Evolutionary conservation across 192 early-diverging fungal genomes (phyloP).

Genomic region (Entomortierella chlamydospora): DNA sequence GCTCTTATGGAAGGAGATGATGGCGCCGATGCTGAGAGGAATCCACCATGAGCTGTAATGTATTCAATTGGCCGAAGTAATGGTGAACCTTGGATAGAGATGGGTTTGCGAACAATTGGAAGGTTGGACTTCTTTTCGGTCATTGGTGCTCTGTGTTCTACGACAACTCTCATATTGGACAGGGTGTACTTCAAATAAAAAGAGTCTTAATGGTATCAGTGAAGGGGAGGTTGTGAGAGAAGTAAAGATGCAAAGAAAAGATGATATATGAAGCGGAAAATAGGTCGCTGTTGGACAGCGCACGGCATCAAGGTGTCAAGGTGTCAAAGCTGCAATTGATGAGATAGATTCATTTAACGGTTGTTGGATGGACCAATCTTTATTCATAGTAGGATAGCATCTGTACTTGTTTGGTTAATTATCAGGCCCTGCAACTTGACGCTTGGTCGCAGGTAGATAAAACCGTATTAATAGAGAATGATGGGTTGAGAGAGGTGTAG

Average conservation of each 20-base stretch:
- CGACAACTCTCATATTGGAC: background rate
- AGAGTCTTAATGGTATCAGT: too few relatives aligned
- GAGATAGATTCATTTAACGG: conserved; percentile 18
- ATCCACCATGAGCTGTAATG: background rate
- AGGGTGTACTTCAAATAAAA: too few relatives aligned
- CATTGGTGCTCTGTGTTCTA: background rate
- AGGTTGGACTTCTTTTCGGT: conserved; percentile 25
- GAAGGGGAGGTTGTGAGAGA: too few relatives aligned
- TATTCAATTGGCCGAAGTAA: background rate
- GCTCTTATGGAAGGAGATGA: background rate
- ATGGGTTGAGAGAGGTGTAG: too few relatives aligned
- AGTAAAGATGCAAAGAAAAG: too few relatives aligned
- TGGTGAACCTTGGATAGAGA: conserved; percentile 14
- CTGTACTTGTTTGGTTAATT: background rate
- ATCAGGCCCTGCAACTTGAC: background rate
- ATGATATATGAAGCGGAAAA: too few relatives aligned
- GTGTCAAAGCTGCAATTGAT: background rate
- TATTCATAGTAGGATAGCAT: conserved; percentile 2
- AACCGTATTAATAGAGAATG: too few relatives aligned
- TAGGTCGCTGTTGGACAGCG: too few relatives aligned
- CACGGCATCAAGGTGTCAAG: background rate
- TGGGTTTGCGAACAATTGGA: conserved; percentile 29
- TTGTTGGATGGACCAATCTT: conserved; percentile 3
- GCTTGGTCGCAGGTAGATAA: background rate
- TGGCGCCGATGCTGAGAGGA: background rate